Percentiles rank a stretch among this genome's conserved stretches.
Conservation (phyloP, 2,329 filamentous ascomycete genomes). For the Nothopassalora personata region DNA sequence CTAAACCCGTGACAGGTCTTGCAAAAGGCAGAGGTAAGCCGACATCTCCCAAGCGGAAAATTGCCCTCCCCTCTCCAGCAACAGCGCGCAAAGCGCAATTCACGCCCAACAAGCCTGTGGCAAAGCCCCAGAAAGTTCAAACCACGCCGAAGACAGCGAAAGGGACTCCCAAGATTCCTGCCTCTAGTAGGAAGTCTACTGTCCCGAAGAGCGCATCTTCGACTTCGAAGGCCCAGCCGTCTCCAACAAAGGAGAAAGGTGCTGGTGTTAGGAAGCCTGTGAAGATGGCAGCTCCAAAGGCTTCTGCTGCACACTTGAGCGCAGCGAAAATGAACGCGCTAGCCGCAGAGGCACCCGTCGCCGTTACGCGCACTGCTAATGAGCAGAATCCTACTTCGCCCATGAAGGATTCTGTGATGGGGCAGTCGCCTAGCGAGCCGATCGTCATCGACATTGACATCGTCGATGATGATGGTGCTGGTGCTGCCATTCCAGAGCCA, state of each 20-base stretch:
- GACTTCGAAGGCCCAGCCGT: not conserved
- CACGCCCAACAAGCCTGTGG: not conserved
- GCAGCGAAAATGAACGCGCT: not conserved
- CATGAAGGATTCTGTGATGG: constrained; percentile 18
- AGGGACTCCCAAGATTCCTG: constrained; percentile 8
- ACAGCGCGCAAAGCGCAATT: constrained; percentile 1
- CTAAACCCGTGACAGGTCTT: constrained; percentile 27
- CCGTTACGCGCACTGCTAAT: not conserved
- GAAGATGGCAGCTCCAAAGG: not conserved
- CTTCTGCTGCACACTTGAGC: not conserved
- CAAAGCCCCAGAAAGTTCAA: not conserved
- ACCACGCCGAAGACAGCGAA: constrained; percentile 2
- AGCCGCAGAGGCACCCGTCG: not conserved
- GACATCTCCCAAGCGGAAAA: not conserved
- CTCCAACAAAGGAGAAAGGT: not conserved
- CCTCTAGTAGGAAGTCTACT: not conserved
- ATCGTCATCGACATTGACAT: not conserved
- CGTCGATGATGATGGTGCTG: not conserved
- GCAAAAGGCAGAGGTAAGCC: constrained; percentile 14
- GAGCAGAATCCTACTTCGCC: constrained; percentile 20
- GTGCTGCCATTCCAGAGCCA: not conserved
- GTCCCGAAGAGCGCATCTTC: not conserved
- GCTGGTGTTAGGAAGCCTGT: constrained; percentile 1
- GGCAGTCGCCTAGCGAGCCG: not conserved
- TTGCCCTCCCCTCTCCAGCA: not conserved